Evolutionary conservation across 768 basidiomycete species (phyloP).

Genomic region (Xerocomus brunneocitrinus): DNA sequence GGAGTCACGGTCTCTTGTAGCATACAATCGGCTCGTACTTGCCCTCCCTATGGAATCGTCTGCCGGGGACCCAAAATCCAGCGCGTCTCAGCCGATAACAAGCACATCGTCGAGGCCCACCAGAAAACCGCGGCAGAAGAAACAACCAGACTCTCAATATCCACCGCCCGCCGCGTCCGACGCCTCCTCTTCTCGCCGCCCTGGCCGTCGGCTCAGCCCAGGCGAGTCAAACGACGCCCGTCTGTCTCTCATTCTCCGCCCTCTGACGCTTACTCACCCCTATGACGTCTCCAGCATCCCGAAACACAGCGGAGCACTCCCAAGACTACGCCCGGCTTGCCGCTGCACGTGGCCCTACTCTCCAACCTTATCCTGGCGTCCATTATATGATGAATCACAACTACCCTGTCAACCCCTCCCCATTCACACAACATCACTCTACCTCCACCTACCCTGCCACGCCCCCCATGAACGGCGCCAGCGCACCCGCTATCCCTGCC

Average conservation of each 20-base stretch:
- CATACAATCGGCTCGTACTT: slow-evolving; percentile 23
- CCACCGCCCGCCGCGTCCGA: slow-evolving; percentile 15
- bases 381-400: slow-evolving; percentile 67
- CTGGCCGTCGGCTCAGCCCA: slow-evolving; percentile 27
- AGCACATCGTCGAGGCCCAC: slow-evolving; percentile 32
- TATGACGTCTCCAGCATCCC: slow-evolving; percentile 16
- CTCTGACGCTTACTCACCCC: neutral
- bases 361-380: slow-evolving; percentile 53
- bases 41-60: slow-evolving; percentile 44
- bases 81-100: slow-evolving; percentile 39
- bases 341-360: slow-evolving; percentile 38
- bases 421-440: slow-evolving; percentile 40
- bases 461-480: slow-evolving; percentile 36
- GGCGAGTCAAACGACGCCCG: slow-evolving; percentile 17
- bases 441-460: slow-evolving; percentile 33
- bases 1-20: slow-evolving; percentile 21
- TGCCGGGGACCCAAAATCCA: slow-evolving; percentile 42
- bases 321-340: slow-evolving; percentile 29
- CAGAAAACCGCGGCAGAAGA: slow-evolving; percentile 56
- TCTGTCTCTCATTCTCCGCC: slow-evolving; percentile 10
- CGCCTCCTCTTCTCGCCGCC: slow-evolving; percentile 22
- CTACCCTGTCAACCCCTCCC: slow-evolving; percentile 58
- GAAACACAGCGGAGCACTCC: slow-evolving; percentile 15
- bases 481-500: slow-evolving; percentile 36
- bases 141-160: slow-evolving; percentile 33